Evolutionary conservation across 1,284 basidiomycete species (phyloP).

Genomic region (Rhodotorula sp.): DNA sequence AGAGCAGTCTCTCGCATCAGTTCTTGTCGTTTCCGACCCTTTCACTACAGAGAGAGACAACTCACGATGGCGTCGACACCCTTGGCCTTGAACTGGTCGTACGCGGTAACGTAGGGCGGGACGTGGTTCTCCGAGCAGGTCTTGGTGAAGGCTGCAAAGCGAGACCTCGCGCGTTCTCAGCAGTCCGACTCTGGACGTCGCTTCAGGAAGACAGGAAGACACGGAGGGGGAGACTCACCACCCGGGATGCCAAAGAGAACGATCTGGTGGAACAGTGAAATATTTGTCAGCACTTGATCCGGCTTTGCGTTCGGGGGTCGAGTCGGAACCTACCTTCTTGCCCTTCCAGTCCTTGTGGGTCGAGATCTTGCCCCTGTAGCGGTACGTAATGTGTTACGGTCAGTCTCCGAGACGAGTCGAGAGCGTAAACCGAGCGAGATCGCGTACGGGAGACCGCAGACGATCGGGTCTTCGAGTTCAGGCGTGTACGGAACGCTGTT

Average conservation of each 20-base stretch:
- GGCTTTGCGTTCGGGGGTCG: conserved; percentile 51
- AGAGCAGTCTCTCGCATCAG: neutral
- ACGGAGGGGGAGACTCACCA: neutral
- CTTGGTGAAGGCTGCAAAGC: conserved; percentile 11
- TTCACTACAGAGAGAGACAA: neutral
- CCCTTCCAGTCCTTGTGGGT: conserved; percentile 23
- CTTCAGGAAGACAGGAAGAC: no score
- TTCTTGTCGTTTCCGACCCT: neutral
- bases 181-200: no score
- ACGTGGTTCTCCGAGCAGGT: conserved; percentile 39
- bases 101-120: conserved; percentile 55
- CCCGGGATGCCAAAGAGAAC: conserved; percentile 14
- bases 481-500: conserved; percentile 59
- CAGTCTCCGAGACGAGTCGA: no score
- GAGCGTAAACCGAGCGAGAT: no score
- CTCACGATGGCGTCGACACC: conserved; percentile 51
- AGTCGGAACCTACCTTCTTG: conserved; percentile 61
- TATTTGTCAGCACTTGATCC: neutral
- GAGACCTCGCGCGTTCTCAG: neutral
- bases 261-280: neutral
- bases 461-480: conserved; percentile 60
- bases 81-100: conserved; percentile 67
- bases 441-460: conserved; percentile 48
- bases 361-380: conserved; percentile 63
- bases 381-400: no score